phyloP scores from a whole-genome alignment of 371 early-diverging fungal species.

The Parasitella parasitica region DNA sequence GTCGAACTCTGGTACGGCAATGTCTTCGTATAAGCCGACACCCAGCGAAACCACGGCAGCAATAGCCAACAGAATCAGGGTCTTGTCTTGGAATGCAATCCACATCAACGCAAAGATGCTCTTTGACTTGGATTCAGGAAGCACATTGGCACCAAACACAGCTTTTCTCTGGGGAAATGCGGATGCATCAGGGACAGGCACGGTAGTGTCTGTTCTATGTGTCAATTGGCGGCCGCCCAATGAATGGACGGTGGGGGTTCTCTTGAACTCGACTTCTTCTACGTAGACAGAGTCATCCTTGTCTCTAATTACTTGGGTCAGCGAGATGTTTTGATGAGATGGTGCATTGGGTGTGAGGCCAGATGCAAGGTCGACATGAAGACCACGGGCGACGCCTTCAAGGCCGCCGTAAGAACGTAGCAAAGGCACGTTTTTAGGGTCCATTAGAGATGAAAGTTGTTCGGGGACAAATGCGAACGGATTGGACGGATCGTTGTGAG shows the following conservation, averaged over 20 bases:
- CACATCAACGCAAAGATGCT: constrained; percentile 67
- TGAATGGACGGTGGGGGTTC: constrained; percentile 24
- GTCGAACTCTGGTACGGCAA: constrained; percentile 42
- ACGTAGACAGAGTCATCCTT: constrained; percentile 19
- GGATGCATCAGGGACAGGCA: constrained; percentile 3
- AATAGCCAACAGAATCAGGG: constrained; percentile 72
- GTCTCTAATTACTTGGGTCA: constrained; percentile 25
- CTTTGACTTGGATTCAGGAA: constrained; percentile 62
- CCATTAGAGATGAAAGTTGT: constrained; percentile 52
- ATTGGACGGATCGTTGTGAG: constrained; percentile 44
- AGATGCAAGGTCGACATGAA: constrained; percentile 46
- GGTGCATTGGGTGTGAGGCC: constrained; percentile 45
- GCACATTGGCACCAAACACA: constrained; percentile 58
- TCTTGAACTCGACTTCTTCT: constrained; percentile 21
- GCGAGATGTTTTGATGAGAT: constrained; percentile 15
- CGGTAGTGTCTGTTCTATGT: constrained; percentile 16
- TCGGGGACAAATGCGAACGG: constrained; percentile 56
- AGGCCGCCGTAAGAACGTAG: constrained; percentile 51
- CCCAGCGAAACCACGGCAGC: constrained; percentile 85
- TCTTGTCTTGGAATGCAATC: constrained; percentile 79
- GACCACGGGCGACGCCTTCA: constrained; percentile 52
- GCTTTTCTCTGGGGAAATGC: constrained; percentile 42
- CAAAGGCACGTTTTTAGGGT: constrained; percentile 56
- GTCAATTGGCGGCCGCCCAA: constrained; percentile 23
- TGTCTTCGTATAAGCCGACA: constrained; percentile 85